A percentile compares a stretch with the other conserved stretches of the same genome.
phyloP scores from a whole-genome alignment of 441 rosid genomes.

The Populus hybrid region DNA sequence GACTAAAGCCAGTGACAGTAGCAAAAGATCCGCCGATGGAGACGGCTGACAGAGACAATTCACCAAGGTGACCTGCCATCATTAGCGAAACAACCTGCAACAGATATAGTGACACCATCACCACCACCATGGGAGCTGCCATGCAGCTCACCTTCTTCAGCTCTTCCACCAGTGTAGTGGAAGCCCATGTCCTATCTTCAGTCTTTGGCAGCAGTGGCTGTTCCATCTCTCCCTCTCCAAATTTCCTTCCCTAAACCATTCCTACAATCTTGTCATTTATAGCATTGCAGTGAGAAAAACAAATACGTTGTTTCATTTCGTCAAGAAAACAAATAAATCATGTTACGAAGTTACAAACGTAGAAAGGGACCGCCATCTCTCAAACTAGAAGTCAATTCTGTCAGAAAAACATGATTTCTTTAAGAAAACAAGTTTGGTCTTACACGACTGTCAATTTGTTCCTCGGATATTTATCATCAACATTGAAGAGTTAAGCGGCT shows the following conservation, averaged over 20 bases:
- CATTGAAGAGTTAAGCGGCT: no score
- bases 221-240: no score
- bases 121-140: conserved; percentile 51
- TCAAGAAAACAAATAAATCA: no score
- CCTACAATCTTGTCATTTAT: not conserved
- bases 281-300: not conserved
- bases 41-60: conserved; percentile 38
- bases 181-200: conserved; percentile 5
- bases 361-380: no score
- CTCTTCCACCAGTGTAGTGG: conserved; percentile 26
- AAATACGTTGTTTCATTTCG: no score
- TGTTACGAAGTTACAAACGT: no score
- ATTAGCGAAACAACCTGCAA: conserved; percentile 40
- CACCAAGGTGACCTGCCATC: conserved; percentile 46
- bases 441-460: no score
- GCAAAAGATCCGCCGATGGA: conserved; percentile 47
- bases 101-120: conserved; percentile 30
- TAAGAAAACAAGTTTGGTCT: no score
- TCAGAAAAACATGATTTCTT: no score
- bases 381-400: no score
- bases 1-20: conserved; percentile 47
- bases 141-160: conserved; percentile 33
- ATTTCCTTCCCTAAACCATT: not conserved
- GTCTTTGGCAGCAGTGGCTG: no score
- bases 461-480: no score